Base-by-base conservation (phyloP, 306 rosid species). In the Arachis hypogaea region DNA sequence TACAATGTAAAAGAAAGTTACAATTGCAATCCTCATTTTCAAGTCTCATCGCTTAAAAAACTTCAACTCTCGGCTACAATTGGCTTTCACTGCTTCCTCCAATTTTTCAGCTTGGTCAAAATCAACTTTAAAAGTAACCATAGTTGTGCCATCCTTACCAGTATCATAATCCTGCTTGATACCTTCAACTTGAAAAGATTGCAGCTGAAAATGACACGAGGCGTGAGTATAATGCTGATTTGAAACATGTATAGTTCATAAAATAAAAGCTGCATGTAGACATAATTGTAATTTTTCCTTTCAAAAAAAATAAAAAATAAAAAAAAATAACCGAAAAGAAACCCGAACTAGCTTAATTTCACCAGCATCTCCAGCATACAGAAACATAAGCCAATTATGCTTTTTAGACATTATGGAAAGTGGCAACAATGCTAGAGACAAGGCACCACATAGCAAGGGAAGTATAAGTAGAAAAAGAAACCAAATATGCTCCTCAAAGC, bases 161-260 rank as follows among this genome's bases (percentile, higher is more conserved):
- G 92, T 91, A 67, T 93, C 96, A 50, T 93, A 89, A 75, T 93
- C 98, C 77, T 91, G 94, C 70, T 82, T 84, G 67, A 93, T 76
- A 71, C 88, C 96, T 81, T 86, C 97, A 16, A 82, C 91, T 55
- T 85, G 83, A 71, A 87, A 91, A 71, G 84, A 77, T 68, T 89
- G 97, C 74, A 91, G 77, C 98, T 93, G 86, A 38, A 76, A 80
- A 77, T 63, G 70, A 5, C 63, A 69, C 3, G 52, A 58, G 42
- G 12, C 73, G 55, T 18, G 64, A 58, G 44, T 30, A 63, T 57
- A 29, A 68, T 57, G 36, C 10, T 1, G 12, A 72, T 63, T 76
- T 44, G 6, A 30, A 72, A 60, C 70, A 18, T 3, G 42, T 30
- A 63, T 28, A 43, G 11, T 41, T 46, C 38, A 29, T 10, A 50